Base-by-base conservation (phyloP, 345 rosid genomes). In the Salix exigua region DNA sequence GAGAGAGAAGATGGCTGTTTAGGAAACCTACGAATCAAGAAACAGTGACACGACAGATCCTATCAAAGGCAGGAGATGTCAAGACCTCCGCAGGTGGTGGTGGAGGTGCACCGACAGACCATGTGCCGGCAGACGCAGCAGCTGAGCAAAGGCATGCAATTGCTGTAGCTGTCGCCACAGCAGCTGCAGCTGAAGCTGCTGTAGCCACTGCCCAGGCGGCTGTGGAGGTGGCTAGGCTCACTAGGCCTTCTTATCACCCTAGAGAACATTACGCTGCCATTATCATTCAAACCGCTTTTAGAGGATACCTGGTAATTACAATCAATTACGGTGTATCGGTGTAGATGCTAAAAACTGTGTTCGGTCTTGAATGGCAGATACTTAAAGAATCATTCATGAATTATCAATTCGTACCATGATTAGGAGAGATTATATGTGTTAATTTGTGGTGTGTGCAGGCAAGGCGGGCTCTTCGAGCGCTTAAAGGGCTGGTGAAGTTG, bases 401-500 rank as follows among this genome's bases (percentile, higher is more conserved):
- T 26, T 33, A 10, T 62, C 46, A 21, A 23, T 19, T 25, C 1
- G 28, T 37, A 6, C 26, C 25, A n/a, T 58, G 28, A 58, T 44
- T 7, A 3, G 42, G 38, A 31, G 75, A 42, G 71, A 58, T 37
- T 11, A 33, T 46, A 9, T 40, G 42, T 18, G 40, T 58, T 53
- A 74, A 9, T 74, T 11, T 48, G 60, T 72, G 63, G 30, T 50
- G 16, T 63, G 33, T 73, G 64, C 65, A 90, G 94, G 93, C 93
- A 66, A 88, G 92, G 83, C 86, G 93, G 83, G 94, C 94, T 31
- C 87, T 90, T 73, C 79, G 93, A 53, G 97, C 82, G 35, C 85
- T 92, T 1, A 91, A 72, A 82, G 99, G 99, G 19, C 75, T 95
- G 23, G 98, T 95, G 78, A 92, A 95, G 89, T 65, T 95, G 84